These are phyloP conservation scores for Scutellaria baicalensis DNA, from an alignment of 257 asterid species.

Conservation along the genomic window DNA sequence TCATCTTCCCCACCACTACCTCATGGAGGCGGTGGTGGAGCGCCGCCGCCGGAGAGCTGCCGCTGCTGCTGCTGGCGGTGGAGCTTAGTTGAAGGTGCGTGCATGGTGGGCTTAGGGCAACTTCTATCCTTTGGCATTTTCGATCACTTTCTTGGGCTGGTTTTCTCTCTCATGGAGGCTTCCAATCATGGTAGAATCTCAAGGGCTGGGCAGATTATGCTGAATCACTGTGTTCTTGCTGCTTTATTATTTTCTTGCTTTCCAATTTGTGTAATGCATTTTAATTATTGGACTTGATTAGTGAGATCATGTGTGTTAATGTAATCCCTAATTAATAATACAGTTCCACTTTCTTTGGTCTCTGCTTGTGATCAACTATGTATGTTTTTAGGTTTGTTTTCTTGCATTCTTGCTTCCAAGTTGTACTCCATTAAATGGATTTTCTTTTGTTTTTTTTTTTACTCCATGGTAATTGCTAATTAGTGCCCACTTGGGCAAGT, in stretches of 20 bases:
- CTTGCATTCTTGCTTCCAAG: too few species aligned
- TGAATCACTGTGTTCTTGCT: not conserved
- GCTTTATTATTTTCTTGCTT: not conserved
- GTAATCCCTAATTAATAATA: not conserved
- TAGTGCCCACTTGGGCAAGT: too few species aligned
- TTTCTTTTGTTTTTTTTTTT: too few species aligned
- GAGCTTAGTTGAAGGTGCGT: slow-evolving; percentile 25
- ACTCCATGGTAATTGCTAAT: too few species aligned
- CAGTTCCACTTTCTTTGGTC: too few species aligned
- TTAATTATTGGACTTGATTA: not conserved
- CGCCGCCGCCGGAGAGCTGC: slow-evolving; percentile 6
- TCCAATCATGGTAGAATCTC: not conserved
- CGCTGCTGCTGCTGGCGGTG: slow-evolving; percentile 14
- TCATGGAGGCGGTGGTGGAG: not conserved
- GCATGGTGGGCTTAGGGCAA: slow-evolving; percentile 61
- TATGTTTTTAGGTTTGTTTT: too few species aligned
- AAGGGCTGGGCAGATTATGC: slow-evolving; percentile 21
- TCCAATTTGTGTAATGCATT: not conserved
- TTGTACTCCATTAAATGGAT: too few species aligned
- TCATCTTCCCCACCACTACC: slow-evolving; percentile 3
- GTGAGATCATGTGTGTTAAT: not conserved
- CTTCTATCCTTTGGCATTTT: slow-evolving; percentile 89
- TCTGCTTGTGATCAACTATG: too few species aligned
- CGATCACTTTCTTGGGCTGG: not conserved
- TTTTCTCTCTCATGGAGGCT: slow-evolving; percentile 1